Base-by-base conservation (phyloP, 176 grass and related monocot genomes). In the Neostapfia colusana region DNA sequence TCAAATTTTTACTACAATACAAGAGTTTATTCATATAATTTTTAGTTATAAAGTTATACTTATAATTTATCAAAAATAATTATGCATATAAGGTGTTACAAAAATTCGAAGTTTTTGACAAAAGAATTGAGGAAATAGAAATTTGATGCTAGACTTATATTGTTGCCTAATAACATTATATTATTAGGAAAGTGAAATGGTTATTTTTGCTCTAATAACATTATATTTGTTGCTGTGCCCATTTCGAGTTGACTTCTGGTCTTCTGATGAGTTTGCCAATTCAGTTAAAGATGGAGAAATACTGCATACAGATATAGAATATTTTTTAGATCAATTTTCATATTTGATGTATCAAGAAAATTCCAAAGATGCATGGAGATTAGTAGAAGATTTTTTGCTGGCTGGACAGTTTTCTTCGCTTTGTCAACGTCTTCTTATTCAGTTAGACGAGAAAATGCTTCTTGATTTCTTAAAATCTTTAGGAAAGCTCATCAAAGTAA, bases 241-340 rank as follows among this genome's bases (percentile, higher is more conserved):
- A n/a, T n/a, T n/a, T n/a, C n/a, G n/a, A n/a, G n/a, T n/a, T n/a
- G 75, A 88, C 43, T 97, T 97, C 68, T 97, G 94, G 90, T 86
- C 94, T 51, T 97, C 94, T 26, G 43, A 83, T 69, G 95, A 97
- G 76, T 89, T 97, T 74, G 86, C 84, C 42, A 87, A 93, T 82
- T 97, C 95, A 46, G 70, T 92, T 69, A 91, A 91, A 87, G 89
- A 83, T 81, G 91, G 91, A 21, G 86, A 93, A 60, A 97, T 97
- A 87, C 74, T 97, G 72, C 66, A 86, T 37, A 88, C 93, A 37
- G 91, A 97, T 70, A 69, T 43, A 10, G 79, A 75, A 82, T 92
- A 86, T 88, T 97, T 97, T 86, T 82, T 97, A 24, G 83, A 93
- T 60, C 83, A 89, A 59, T 85, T 88, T 51, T 57, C 87, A 14